Conservation (phyloP, 2,329 filamentous ascomycete genomes). For the Trichoderma afroharzianum region DNA sequence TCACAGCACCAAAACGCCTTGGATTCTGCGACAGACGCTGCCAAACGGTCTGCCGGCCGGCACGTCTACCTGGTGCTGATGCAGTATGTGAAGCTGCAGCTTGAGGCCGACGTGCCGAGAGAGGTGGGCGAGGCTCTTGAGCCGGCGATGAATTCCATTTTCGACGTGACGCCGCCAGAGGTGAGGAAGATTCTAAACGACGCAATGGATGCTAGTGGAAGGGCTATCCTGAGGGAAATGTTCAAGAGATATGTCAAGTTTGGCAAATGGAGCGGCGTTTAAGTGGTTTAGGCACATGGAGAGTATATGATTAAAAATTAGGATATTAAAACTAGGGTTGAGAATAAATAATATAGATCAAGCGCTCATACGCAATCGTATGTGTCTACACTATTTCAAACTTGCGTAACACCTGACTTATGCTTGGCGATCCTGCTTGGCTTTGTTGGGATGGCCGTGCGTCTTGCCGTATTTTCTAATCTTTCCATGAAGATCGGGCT, state of each 20-base stretch:
- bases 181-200: slow-evolving; percentile 56
- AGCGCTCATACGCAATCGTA: not conserved
- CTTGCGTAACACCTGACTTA: not conserved
- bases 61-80: slow-evolving; percentile 60
- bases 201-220: slow-evolving; percentile 54
- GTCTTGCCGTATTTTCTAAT: slow-evolving; percentile 54
- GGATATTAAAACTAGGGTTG: not conserved
- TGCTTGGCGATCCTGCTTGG: slow-evolving; percentile 30
- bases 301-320: not conserved
- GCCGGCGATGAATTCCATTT: slow-evolving; percentile 55
- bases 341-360: slow-evolving; percentile 4
- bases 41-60: slow-evolving; percentile 58
- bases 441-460: slow-evolving; percentile 55
- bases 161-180: slow-evolving; percentile 55
- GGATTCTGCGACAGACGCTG: slow-evolving; percentile 58
- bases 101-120: slow-evolving; percentile 51
- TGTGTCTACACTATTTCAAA: not conserved
- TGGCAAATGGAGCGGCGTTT: slow-evolving; percentile 61
- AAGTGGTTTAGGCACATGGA: slow-evolving; percentile 21
- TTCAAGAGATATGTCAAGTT: slow-evolving; percentile 59
- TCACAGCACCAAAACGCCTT: slow-evolving; percentile 43
- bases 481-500: slow-evolving; percentile 54
- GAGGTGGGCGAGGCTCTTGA: slow-evolving; percentile 54
- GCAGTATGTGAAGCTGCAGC: slow-evolving; percentile 58
- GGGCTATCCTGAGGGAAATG: slow-evolving; percentile 56